Evolutionary conservation across 176 grass and related monocot species (phyloP).

Genomic region (Oryza longistaminata): DNA sequence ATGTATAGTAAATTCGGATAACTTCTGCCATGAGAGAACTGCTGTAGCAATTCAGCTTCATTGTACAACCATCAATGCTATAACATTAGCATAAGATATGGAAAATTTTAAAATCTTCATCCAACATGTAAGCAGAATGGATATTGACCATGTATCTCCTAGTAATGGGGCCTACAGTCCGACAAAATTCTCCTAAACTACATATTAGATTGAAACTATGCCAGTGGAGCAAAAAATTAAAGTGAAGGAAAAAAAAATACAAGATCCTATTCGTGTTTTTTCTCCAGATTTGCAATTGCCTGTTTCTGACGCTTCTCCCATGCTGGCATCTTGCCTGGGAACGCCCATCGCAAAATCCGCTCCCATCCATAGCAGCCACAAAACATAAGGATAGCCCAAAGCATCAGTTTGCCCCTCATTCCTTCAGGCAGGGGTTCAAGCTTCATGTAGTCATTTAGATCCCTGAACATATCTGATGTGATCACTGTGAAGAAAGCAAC

Average conservation of each 20-base stretch:
- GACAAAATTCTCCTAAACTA: constrained; percentile 60
- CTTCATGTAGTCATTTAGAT: constrained; percentile 87
- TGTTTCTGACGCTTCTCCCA: constrained; percentile 88
- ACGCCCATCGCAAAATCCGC: constrained; percentile 73
- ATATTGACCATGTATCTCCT: constrained; percentile 29
- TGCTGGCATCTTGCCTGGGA: constrained; percentile 86
- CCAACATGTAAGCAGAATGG: not conserved
- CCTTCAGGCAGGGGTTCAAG: constrained; percentile 76
- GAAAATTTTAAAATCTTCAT: not conserved
- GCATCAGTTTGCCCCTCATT: constrained; percentile 85
- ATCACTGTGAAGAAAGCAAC: constrained; percentile 94
- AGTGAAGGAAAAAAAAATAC: constrained; percentile 6
- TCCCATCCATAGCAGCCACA: constrained; percentile 93
- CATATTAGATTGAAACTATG: constrained; percentile 44
- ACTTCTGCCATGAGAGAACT: not conserved
- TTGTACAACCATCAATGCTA: constrained; percentile 5
- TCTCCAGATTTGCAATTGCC: constrained; percentile 60
- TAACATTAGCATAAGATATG: constrained; percentile 32
- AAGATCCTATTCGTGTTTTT: constrained; percentile 61
- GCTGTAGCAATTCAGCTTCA: not conserved
- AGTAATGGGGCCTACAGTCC: constrained; percentile 26
- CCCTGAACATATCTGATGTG: constrained; percentile 90
- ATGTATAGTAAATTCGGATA: not conserved
- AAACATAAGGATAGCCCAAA: constrained; percentile 90
- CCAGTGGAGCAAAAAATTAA: constrained; percentile 29